Evolutionary conservation across 148 eudicot genomes (phyloP), one percentile per base, ranked within the genome.

Genomic region (Pharnaceum exiguum): DNA sequence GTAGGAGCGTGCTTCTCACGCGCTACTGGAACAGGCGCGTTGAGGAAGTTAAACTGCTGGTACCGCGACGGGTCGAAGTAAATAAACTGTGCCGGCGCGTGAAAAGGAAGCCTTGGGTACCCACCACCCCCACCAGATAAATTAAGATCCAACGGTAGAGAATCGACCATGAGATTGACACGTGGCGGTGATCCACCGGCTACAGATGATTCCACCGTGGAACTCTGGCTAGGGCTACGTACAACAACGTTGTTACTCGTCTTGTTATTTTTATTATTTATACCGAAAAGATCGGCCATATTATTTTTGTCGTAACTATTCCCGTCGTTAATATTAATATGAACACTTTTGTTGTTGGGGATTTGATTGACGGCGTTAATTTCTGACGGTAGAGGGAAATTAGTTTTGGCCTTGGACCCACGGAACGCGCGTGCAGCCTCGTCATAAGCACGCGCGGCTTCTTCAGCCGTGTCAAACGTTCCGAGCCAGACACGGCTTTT

Each of bases 401-500:
- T 86, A 1, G 82, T 77, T 31, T 78, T 86, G 2, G 95, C 95
- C 55, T 80, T 86, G 10, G 66, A 68, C 1, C 94, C 94, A 16
- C 94, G 94, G 51, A 86, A 86, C 5, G 67, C 69, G 16, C 86
- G 70, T n/a, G 95, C 89, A n/a, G 95, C 95, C 10, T 66, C 63
- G 56, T 83, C 95, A 40, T 87, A 86, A 0, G 89, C 89, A n/a
- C 73, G 57, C 4, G 90, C 95, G 1, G 95, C 95, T 39, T 70
- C 76, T 40, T 80, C 86, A 7, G 89, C 84, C 59, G 95, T 83
- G 44, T 86, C 95, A 30, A 80, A 86, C 0, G 95, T 86, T 0
- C 95, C 95, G 2, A 86, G 60, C 95, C 95, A 86, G 7, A 86
- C 95, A 5, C 95, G 84, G 57, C 75, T 57, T 55, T 78, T 86